Conservation (phyloP, 139 green algal species). For the Coelastrella sp. region DNA sequence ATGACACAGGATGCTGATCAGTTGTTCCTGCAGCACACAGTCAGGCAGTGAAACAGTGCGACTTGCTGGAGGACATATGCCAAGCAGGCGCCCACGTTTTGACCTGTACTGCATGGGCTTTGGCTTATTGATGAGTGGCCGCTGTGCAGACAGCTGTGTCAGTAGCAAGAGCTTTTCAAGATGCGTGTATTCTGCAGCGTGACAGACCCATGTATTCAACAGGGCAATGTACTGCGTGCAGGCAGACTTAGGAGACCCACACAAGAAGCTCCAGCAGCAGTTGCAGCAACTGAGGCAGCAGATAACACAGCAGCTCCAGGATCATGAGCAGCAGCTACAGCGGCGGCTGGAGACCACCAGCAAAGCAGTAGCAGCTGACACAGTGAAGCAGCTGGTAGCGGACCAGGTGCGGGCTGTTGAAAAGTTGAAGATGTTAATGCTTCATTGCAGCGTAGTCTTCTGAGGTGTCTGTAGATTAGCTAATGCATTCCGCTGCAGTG, state of each 20-base stretch:
- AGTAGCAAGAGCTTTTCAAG: too few relatives aligned
- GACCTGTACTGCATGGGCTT: too few relatives aligned
- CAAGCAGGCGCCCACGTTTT: too few relatives aligned
- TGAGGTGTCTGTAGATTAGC: neutral
- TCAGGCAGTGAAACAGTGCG: too few relatives aligned
- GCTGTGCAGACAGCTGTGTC: too few relatives aligned
- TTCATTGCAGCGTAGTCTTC: neutral
- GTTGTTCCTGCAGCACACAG: too few relatives aligned
- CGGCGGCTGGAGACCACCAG: neutral
- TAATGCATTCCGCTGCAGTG: neutral
- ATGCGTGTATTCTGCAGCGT: neutral
- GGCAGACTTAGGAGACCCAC: neutral
- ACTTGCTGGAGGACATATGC: too few relatives aligned
- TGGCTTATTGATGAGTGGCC: too few relatives aligned
- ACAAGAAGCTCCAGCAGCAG: neutral
- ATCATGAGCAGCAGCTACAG: conserved; percentile 1
- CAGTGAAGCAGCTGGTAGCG: neutral
- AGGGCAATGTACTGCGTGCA: neutral
- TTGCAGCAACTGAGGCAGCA: neutral
- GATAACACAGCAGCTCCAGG: neutral
- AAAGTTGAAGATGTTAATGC: neutral
- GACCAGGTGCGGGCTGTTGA: neutral
- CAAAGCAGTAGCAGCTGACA: neutral
- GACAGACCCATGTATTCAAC: neutral
- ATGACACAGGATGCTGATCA: neutral